Evolutionary conservation across 1,284 basidiomycete genomes (phyloP), one percentile per base, ranked within the genome.

Genomic region (Ganoderma lingzhi): DNA sequence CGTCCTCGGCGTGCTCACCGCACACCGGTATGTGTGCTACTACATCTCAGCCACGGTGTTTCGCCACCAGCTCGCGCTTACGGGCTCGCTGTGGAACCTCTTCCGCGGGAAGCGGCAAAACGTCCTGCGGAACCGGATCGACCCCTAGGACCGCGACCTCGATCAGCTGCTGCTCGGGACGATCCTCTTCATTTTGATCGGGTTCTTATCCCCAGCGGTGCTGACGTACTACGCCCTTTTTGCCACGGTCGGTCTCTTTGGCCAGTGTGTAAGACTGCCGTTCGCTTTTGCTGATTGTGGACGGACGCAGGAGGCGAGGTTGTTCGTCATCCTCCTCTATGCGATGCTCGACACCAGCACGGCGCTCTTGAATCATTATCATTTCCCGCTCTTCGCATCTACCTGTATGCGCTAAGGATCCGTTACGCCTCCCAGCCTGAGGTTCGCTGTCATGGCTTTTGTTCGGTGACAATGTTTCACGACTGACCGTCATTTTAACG

Each of bases 121-220:
- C 77, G 87, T 92, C 35, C 83, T 98, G 37, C 88, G 96, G 60
- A 86, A 91, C 62, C 90, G 97, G 39, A 90, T 92, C 6, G 97
- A 99, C 78, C 89, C 93, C 12, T 96, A 94, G 86, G 89, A 92
- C 72, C 98, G 98, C 78, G 95, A 97, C 71, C 85, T 97, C 35
- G 97, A 99, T 79, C 96, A 98, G 79, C 87, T 99, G 15, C 85
- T 99, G 39, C 91, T 99, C 39, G 97, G 97, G 17, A 97, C 97
- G 0, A 92, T 99, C 56, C 85, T 99, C 32, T 99, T 99, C 82
- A 98, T 96, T 0, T 86, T 98, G 19, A 86, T 96, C 4, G 90
- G 93, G 0, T 98, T 99, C 79, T 85, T 99, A 5, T 92, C 95
- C 67, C 97, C 98, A 1, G 99, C 98, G 0, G 89, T 97, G 2